Percentiles rank a stretch among this genome's conserved stretches.
Evolutionary conservation across 208 protist genomes (phyloP).

Genomic region (Jaenimonas drosophilae): DNA sequence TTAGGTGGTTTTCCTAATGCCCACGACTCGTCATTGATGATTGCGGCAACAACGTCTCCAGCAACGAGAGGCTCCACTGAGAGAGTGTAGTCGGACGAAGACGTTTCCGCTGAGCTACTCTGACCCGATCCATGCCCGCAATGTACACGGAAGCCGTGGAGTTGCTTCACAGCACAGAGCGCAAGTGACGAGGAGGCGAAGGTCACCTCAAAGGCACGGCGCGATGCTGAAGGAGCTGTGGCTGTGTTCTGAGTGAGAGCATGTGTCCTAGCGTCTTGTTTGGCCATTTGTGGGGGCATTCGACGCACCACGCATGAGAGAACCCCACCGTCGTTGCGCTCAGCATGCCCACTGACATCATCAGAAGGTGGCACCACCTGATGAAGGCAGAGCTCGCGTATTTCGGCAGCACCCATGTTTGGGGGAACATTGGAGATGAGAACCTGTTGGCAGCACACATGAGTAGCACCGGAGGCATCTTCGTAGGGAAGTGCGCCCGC

Average conservation of each 20-base stretch:
- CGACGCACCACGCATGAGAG: conserved; percentile 51
- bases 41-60: too few species aligned
- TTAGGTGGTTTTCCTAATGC: too few species aligned
- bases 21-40: too few species aligned
- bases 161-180: too few species aligned
- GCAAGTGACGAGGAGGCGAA: too few species aligned
- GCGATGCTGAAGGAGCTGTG: conserved; percentile 4
- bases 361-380: conserved; percentile 14
- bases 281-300: not conserved
- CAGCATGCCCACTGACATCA: too few species aligned
- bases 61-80: too few species aligned
- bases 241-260: conserved; percentile 3
- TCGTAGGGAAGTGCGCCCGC: conserved; percentile 25
- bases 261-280: not conserved
- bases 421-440: conserved; percentile 41
- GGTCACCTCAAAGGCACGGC: conserved; percentile 53
- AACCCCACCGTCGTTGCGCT: conserved; percentile 15
- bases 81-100: too few species aligned
- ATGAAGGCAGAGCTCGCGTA: conserved; percentile 41
- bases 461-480: conserved; percentile 31
- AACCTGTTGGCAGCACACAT: conserved; percentile 33
- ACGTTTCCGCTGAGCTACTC: too few species aligned
- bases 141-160: too few species aligned
- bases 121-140: too few species aligned
- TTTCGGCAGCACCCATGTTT: conserved; percentile 46